Evolutionary conservation across 345 rosid genomes (phyloP).

Genomic region (Noccaea bulbosa): DNA sequence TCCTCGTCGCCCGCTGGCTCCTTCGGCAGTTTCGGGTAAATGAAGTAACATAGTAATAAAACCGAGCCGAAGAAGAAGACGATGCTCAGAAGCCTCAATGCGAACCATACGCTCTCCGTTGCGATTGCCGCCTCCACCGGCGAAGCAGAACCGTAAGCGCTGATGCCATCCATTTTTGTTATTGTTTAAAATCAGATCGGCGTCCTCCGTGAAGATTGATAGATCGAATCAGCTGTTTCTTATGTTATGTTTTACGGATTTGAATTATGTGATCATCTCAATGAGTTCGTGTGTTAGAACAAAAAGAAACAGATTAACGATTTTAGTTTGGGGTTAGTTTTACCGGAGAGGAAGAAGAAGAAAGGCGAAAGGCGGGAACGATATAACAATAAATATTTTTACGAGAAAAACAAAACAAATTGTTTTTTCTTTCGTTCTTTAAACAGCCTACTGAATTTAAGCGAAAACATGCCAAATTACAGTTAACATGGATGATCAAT

Average conservation of each 20-base stretch:
- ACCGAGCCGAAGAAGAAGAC: conserved; percentile 16
- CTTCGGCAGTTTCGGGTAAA: conserved; percentile 26
- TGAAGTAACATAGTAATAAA: conserved; percentile 15
- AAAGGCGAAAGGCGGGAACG: too few species aligned
- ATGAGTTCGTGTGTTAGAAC: too few species aligned
- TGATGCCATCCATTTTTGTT: conserved; percentile 15
- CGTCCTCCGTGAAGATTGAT: background rate
- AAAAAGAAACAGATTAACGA: too few species aligned
- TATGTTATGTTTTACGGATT: background rate
- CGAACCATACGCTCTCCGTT: conserved; percentile 20
- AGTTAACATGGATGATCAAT: background rate
- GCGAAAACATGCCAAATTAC: background rate
- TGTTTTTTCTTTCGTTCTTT: too few species aligned
- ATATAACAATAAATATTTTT: too few species aligned
- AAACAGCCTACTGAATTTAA: background rate
- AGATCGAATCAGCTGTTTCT: background rate
- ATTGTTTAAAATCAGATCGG: background rate
- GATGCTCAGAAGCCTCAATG: conserved; percentile 8
- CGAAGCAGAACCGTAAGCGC: background rate
- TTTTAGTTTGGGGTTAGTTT: too few species aligned
- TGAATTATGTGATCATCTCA: too few species aligned
- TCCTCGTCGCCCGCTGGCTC: conserved; percentile 27
- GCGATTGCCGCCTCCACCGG: background rate
- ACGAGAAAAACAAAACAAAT: too few species aligned
- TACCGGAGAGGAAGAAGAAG: too few species aligned